These are phyloP conservation scores for Cladosporium velox DNA, from an alignment of 2,329 filamentous ascomycete genomes.

Conservation along the genomic window DNA sequence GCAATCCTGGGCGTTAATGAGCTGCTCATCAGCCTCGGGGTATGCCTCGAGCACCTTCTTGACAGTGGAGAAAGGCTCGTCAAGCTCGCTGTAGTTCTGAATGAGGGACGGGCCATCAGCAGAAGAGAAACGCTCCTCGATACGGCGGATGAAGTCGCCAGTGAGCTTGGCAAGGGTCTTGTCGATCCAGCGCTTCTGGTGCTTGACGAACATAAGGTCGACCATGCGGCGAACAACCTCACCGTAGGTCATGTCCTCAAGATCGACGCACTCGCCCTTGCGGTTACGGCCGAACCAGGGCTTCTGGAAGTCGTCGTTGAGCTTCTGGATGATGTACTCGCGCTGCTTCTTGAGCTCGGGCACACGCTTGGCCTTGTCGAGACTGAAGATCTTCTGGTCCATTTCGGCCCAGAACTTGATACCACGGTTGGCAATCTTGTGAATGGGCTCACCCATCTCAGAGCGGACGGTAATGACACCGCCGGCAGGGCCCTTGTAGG, in stretches of 20 bases:
- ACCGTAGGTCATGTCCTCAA: slow-evolving; percentile 94
- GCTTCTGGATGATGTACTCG: slow-evolving; percentile 89
- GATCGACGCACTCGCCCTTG: slow-evolving; percentile 75
- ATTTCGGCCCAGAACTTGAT: slow-evolving; percentile 98
- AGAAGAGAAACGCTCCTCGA: slow-evolving; percentile 94
- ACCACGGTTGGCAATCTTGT: slow-evolving; percentile 96
- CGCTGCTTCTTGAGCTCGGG: slow-evolving; percentile 85
- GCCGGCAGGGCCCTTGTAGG: slow-evolving; percentile 86
- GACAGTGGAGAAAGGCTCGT: slow-evolving; percentile 75
- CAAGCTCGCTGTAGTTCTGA: slow-evolving; percentile 86
- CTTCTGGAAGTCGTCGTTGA: slow-evolving; percentile 96
- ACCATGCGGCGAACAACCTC: slow-evolving; percentile 86
- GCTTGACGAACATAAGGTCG: slow-evolving; percentile 87
- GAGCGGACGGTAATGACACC: slow-evolving; percentile 96
- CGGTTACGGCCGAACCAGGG: slow-evolving; percentile 93
- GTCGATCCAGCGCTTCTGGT: slow-evolving; percentile 90
- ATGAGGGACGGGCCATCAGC: slow-evolving; percentile 72
- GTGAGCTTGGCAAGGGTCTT: slow-evolving; percentile 78
- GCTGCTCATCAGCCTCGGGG: slow-evolving; percentile 81
- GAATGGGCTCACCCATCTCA: slow-evolving; percentile 99
- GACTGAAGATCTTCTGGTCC: slow-evolving; percentile 95
- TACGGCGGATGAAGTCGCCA: slow-evolving; percentile 92
- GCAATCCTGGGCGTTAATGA: slow-evolving; percentile 97
- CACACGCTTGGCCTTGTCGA: slow-evolving; percentile 92
- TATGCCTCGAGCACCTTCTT: slow-evolving; percentile 79